Evolutionary conservation across 805 yeast species (phyloP).

Genomic region (Nakazawaea molendinolei): DNA sequence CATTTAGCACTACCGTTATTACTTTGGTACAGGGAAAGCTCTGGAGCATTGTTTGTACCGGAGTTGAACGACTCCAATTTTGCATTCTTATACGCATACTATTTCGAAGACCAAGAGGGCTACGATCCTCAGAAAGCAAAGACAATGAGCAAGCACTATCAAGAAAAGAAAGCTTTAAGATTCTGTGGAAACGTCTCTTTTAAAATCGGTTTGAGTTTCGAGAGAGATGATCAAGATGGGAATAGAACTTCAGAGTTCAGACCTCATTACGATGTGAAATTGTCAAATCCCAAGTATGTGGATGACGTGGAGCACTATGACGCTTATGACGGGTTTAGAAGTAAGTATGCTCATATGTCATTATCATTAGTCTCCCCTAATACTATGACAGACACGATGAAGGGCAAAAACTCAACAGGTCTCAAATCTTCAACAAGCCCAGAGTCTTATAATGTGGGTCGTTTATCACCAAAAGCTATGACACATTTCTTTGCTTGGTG

Average conservation of each 20-base stretch:
- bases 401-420: not conserved
- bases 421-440: slow-evolving; percentile 11
- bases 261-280: slow-evolving; percentile 55
- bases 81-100: slow-evolving; percentile 42
- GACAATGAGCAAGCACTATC: not conserved
- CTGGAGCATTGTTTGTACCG: slow-evolving; percentile 40
- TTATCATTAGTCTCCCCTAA: slow-evolving; percentile 42
- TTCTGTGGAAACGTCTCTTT: slow-evolving; percentile 57
- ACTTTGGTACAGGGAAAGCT: slow-evolving; percentile 52
- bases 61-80: slow-evolving; percentile 26
- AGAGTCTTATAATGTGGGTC: slow-evolving; percentile 59
- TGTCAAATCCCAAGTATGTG: slow-evolving; percentile 49
- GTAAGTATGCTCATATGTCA: slow-evolving; percentile 74
- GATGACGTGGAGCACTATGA: slow-evolving; percentile 53
- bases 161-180: slow-evolving; percentile 42
- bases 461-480: slow-evolving; percentile 66
- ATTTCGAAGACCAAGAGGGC: slow-evolving; percentile 22
- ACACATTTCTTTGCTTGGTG: slow-evolving; percentile 79
- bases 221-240: slow-evolving; percentile 32
- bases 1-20: slow-evolving; percentile 47
- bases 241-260: slow-evolving; percentile 37
- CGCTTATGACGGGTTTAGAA: slow-evolving; percentile 73
- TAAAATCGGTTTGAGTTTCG: slow-evolving; percentile 51
- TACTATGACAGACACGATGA: slow-evolving; percentile 6
- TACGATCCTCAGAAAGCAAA: not conserved